Percentiles rank a stretch among this genome's conserved stretches.
phyloP scores from a whole-genome alignment of 2,329 filamentous ascomycete genomes.

The Aspergillus udagawae region DNA sequence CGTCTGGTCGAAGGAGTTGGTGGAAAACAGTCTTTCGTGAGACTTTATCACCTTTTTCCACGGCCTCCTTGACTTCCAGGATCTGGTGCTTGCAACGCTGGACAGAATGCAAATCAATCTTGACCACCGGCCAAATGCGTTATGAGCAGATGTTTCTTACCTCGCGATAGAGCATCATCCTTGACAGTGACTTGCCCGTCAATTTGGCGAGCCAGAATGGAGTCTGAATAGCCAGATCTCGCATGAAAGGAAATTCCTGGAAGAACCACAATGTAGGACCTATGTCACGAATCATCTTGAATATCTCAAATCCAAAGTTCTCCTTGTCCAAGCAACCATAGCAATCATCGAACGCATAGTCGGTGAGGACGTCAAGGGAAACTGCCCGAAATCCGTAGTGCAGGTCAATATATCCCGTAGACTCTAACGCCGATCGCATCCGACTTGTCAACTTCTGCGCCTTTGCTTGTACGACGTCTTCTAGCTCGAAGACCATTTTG shows the following conservation, averaged over 20 bases:
- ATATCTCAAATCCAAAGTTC: constrained; percentile 18
- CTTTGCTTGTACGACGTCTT: constrained; percentile 21
- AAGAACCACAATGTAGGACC: constrained; percentile 21
- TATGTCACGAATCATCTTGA: constrained; percentile 16
- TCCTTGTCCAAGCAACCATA: constrained; percentile 17
- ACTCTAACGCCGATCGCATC: constrained; percentile 15
- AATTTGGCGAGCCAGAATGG: constrained; percentile 17
- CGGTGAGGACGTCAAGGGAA: constrained; percentile 26
- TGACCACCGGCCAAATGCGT: too few relatives aligned
- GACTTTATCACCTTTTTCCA: constrained; percentile 14
- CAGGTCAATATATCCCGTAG: constrained; percentile 15
- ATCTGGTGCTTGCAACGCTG: constrained; percentile 14
- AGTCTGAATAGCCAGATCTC: constrained; percentile 8
- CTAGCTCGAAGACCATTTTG: constrained; percentile 18
- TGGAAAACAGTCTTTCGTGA: constrained; percentile 21
- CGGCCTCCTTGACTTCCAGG: constrained; percentile 13
- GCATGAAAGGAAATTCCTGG: constrained; percentile 19
- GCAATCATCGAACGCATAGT: constrained; percentile 24
- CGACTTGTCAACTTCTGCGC: constrained; percentile 20
- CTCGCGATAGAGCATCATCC: constrained; percentile 15
- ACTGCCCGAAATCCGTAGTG: constrained; percentile 23
- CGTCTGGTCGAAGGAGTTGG: constrained; percentile 14
- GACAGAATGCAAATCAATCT: background rate
- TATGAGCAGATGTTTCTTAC: constrained; percentile 1
- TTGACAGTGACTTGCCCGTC: constrained; percentile 7